phyloP scores from a whole-genome alignment of 2,329 filamentous ascomycete species.

The Cercospora citrullina region DNA sequence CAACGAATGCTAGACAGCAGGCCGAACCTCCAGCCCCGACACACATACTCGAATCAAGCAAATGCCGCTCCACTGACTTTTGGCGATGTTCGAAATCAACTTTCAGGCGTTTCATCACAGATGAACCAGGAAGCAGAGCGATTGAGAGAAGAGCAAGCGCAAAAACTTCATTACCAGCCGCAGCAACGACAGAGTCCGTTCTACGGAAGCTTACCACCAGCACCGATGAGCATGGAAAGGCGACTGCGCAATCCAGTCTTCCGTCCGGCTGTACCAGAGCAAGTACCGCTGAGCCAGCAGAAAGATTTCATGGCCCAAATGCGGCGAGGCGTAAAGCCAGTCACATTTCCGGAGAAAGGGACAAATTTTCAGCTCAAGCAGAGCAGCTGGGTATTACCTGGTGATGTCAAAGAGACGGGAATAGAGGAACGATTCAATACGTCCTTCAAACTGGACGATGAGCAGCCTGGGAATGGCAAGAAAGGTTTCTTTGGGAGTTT shows the following conservation, averaged over 20 bases:
- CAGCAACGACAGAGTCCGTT: conserved; percentile 57
- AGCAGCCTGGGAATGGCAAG: conserved; percentile 3
- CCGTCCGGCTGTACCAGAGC: conserved; percentile 23
- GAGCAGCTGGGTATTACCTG: conserved; percentile 25
- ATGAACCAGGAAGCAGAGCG: conserved; percentile 26
- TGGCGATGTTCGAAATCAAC: conserved; percentile 23
- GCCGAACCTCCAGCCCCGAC: conserved; percentile 24
- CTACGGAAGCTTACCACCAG: conserved; percentile 68
- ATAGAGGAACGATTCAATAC: conserved; percentile 27
- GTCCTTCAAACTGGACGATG: conserved; percentile 24
- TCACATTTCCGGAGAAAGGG: conserved; percentile 26
- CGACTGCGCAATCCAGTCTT: conserved; percentile 58
- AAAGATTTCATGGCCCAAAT: conserved; percentile 55
- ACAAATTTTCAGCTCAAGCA: conserved; percentile 26
- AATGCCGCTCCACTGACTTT: conserved; percentile 24
- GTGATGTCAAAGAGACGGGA: conserved; percentile 27
- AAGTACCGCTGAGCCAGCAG: conserved; percentile 49
- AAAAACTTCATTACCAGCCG: conserved; percentile 27
- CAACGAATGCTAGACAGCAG: conserved; percentile 22
- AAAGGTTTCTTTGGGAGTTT: conserved; percentile 12
- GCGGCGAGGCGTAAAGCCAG: conserved; percentile 30
- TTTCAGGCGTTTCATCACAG: conserved; percentile 33
- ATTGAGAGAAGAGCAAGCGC: conserved; percentile 21
- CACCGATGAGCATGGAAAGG: conserved; percentile 66
- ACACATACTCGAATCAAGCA: conserved; percentile 18